phyloP scores from a whole-genome alignment of 2,329 filamentous ascomycete genomes.

The Hypoxylon sp. region DNA sequence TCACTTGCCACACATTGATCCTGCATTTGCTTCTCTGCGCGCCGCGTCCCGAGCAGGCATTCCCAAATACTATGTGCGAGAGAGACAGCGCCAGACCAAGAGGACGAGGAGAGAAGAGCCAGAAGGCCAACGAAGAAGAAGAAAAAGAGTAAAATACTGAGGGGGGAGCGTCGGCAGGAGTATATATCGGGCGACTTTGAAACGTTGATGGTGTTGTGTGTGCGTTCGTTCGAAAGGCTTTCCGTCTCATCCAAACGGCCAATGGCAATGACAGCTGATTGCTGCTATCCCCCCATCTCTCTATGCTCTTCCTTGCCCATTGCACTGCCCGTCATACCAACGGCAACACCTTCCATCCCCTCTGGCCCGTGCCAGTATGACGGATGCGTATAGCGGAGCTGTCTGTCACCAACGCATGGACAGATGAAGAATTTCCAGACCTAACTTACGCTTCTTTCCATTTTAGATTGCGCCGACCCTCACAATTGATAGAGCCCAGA shows the following conservation, averaged over 20 bases:
- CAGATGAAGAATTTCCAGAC: too few relatives aligned
- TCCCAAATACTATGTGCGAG: too few relatives aligned
- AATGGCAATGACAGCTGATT: slow-evolving; percentile 35
- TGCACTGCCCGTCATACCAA: too few relatives aligned
- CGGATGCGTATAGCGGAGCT: too few relatives aligned
- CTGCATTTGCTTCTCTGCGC: slow-evolving; percentile 34
- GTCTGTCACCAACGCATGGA: too few relatives aligned
- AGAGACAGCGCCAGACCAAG: slow-evolving; percentile 28
- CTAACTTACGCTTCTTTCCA: slow-evolving; percentile 28
- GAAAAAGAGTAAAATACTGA: slow-evolving; percentile 15
- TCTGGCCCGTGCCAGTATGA: too few relatives aligned
- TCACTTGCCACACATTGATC: slow-evolving; percentile 35
- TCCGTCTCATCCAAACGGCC: slow-evolving; percentile 36
- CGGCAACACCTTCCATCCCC: too few relatives aligned
- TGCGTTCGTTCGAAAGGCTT: slow-evolving; percentile 30
- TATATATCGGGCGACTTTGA: slow-evolving; percentile 14
- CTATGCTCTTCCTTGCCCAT: slow-evolving; percentile 12
- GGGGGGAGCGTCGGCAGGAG: slow-evolving; percentile 23
- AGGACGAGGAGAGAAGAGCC: slow-evolving; percentile 23
- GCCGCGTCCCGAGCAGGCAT: too few relatives aligned
- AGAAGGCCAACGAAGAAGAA: slow-evolving; percentile 18
- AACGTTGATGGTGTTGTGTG: slow-evolving; percentile 16
- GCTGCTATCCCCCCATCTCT: slow-evolving; percentile 19
- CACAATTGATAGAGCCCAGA: slow-evolving; percentile 35
- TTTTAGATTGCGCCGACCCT: slow-evolving; percentile 16